These are phyloP conservation scores for Aegilops tauschii DNA, from an alignment of 176 grass and related monocot species.

Conservation along the genomic window DNA sequence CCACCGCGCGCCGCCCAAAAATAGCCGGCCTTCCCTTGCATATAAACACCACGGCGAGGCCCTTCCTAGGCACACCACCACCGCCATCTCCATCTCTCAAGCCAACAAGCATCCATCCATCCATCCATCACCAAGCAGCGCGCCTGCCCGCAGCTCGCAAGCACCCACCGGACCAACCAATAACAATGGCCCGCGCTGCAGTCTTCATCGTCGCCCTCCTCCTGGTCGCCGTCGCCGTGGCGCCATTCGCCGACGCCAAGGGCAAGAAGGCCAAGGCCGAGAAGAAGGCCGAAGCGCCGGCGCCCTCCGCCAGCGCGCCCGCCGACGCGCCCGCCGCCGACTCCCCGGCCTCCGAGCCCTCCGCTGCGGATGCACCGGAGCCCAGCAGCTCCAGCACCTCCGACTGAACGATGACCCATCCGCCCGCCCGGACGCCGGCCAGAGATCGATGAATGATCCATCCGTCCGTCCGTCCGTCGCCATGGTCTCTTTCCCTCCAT, in stretches of 20 bases:
- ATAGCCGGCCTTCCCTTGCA: neutral
- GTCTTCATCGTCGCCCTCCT: conserved; percentile 2
- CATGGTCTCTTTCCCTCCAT: too few relatives aligned
- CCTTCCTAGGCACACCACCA: neutral
- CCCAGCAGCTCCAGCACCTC: neutral
- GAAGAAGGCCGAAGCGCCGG: neutral
- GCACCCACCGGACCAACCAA: too few relatives aligned
- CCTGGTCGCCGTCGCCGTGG: neutral
- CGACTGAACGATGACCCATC: neutral
- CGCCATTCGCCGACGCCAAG: neutral
- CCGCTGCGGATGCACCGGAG: neutral
- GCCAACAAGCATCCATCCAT: neutral
- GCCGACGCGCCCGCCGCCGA: neutral
- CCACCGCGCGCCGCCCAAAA: neutral
- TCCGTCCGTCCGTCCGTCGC: too few relatives aligned
- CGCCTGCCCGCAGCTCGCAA: too few relatives aligned
- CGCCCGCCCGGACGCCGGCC: too few relatives aligned
- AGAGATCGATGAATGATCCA: too few relatives aligned
- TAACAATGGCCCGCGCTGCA: neutral
- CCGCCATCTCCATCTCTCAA: neutral
- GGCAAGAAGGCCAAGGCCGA: neutral
- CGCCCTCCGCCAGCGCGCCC: neutral
- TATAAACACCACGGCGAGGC: neutral
- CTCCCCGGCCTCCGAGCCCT: neutral
- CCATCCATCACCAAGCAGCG: neutral